Percentiles rank a stretch among this genome's conserved stretches.
These are phyloP conservation scores for Exophiala alcalophila DNA, from an alignment of 2,329 filamentous ascomycete genomes.

Conservation along the genomic window DNA sequence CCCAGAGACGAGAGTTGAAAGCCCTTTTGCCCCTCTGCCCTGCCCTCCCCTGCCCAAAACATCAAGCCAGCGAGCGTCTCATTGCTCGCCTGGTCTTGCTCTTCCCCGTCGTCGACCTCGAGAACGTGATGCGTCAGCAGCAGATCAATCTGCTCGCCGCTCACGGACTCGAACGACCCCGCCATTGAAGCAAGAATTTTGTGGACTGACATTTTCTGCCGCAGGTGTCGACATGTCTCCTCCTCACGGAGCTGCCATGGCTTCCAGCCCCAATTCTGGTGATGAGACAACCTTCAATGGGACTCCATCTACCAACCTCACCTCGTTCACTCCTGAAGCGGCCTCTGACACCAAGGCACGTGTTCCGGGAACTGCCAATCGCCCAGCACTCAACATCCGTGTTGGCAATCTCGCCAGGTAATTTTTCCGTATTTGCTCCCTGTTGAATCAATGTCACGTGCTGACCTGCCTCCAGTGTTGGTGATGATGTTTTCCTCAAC, in stretches of 20 bases:
- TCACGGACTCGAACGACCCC: background rate
- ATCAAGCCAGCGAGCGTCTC: background rate
- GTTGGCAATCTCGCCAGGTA: constrained; percentile 10
- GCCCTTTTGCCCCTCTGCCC: background rate
- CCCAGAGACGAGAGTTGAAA: constrained; percentile 4
- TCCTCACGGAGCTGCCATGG: constrained; percentile 10
- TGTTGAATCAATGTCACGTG: background rate
- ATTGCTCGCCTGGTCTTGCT: background rate
- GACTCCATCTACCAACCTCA: constrained; percentile 64
- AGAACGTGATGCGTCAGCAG: constrained; percentile 1
- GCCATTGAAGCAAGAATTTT: background rate
- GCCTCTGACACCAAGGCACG: constrained; percentile 41
- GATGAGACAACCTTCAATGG: constrained; percentile 40
- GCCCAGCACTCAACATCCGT: constrained; percentile 8
- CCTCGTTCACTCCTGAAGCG: constrained; percentile 63
- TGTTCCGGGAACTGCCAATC: constrained; percentile 25
- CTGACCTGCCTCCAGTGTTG: constrained; percentile 26
- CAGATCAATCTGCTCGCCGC: constrained; percentile 1
- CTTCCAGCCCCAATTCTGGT: constrained; percentile 22
- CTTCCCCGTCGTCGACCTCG: constrained; percentile 1
- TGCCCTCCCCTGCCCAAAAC: background rate
- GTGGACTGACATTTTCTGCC: no score
- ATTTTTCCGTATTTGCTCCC: background rate
- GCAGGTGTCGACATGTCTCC: constrained; percentile 16
- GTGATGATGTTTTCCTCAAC: constrained; percentile 35